Evolutionary conservation across 2,329 filamentous ascomycete genomes (phyloP), one percentile per base, ranked within the genome.

Genomic region (Microthyrium microscopicum): DNA sequence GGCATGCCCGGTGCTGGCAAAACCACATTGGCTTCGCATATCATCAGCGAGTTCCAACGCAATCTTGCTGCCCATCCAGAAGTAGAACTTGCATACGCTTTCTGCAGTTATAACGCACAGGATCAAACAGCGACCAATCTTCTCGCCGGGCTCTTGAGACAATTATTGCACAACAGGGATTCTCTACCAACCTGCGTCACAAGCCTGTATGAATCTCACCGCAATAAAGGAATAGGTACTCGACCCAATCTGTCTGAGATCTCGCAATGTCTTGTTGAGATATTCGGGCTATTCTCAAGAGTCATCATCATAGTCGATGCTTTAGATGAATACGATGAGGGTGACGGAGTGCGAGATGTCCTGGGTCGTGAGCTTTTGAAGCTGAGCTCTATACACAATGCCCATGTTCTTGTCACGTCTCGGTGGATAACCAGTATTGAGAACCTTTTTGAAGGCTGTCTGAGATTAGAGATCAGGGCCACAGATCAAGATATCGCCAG

Each of bases 321-420:
- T 9, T 25, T 38, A 5, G 36, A 38, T 26, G 36, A 38, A 26
- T 38, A 20, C 27, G 26, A 35, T 5, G 32, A 11, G 17, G 19
- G 19, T 12, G 26, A 29, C 13, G n/a, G 19, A 5, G 6, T 11
- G 19, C 9, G 11, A 12, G 18, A 31, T 9, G 8, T 24, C 26
- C 12, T 35, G 25, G 16, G 12, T 20, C 3, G 17, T 9, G 3
- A 5, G 3, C 6, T 12, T 6, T 5, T 5, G 3, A 11, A 17
- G 9, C 11, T 35, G 12, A 15, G 13, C 7, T 7, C 26, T 16
- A 8, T 8, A 15, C 13, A 8, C 8, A 7, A 26, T 7, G 15
- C 26, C 7, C 7, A 38, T 22, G 6, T 38, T 9, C 19, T 38
- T 11, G 28, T 16, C 7, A 38, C 36, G 18, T 38, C 32, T 27